Evolutionary conservation across 148 eudicot species (phyloP), one percentile per base, ranked within the genome.

Genomic region (Tetragonia tetragonoides): DNA sequence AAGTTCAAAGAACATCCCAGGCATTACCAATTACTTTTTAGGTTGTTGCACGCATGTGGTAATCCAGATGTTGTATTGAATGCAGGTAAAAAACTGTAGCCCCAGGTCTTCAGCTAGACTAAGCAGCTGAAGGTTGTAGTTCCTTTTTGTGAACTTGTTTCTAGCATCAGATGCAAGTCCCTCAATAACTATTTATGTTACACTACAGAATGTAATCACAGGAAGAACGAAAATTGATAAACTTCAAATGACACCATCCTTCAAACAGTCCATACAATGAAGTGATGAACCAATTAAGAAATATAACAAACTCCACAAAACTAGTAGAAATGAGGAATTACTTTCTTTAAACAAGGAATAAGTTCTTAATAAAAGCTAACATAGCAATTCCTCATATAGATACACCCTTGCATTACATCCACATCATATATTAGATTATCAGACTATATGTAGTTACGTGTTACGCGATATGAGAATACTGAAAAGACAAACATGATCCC

Each of bases 131-230:
- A 91, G 87, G 72, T 86, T 83, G 86, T 95, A 95, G 81, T 85
- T 82, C 93, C 95, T 28, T 87, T 88, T 84, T 79, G 85, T 71
- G 85, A 93, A 95, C 94, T 92, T 92, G 93, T 90, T 90, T 81
- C 92, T 90, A 95, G 96, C 89, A 91, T 95, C 99, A 95, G 89
- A 89, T 83, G 99, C 99, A 90, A 95, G 99, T 89, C 83, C 99
- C 99, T 82, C 99, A 97, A 87, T 97, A 87, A 89, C 96, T 28
- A 92, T 97, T 92, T 92, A 95, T 92, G 93, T 95, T 95, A 96
- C 99, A 92, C 99, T 95, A 88, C 97, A 91, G 80, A 83, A 84
- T 83, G 69, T 84, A 71, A 75, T 79, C 77, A 85, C 73, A 77
- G 73, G 83, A 68, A 80, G 34, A 28, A 66, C 34, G 34, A 28